phyloP scores from a whole-genome alignment of 1,284 basidiomycete genomes.

The Xerocomus nothofagi region DNA sequence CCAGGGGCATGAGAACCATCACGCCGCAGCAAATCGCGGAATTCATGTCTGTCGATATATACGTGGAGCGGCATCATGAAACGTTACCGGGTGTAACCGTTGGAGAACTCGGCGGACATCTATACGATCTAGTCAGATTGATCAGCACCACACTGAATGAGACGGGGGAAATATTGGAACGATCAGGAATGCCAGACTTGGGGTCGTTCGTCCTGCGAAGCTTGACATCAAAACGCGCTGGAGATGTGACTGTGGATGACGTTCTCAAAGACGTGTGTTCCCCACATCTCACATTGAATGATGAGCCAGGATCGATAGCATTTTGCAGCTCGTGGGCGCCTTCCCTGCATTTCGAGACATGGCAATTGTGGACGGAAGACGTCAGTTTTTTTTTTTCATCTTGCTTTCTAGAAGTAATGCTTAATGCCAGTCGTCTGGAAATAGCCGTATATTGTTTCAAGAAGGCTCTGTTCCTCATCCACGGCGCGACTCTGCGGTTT shows the following conservation, averaged over 20 bases:
- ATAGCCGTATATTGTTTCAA: slow-evolving; percentile 84
- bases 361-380: slow-evolving; percentile 56
- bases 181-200: slow-evolving; percentile 64
- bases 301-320: slow-evolving; percentile 12
- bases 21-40: slow-evolving; percentile 62
- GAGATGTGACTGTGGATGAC: slow-evolving; percentile 50
- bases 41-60: slow-evolving; percentile 66
- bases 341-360: slow-evolving; percentile 80
- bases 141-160: slow-evolving; percentile 66
- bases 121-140: slow-evolving; percentile 71
- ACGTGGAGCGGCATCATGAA: slow-evolving; percentile 71
- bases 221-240: slow-evolving; percentile 46
- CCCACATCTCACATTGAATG: slow-evolving; percentile 5
- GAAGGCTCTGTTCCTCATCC: slow-evolving; percentile 82
- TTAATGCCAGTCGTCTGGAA: slow-evolving; percentile 6
- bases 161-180: slow-evolving; percentile 67
- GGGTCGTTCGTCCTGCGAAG: slow-evolving; percentile 73
- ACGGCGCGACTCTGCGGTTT: slow-evolving; percentile 68
- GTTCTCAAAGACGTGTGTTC: slow-evolving; percentile 61
- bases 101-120: slow-evolving; percentile 71
- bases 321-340: slow-evolving; percentile 60
- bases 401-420: slow-evolving; percentile 2
- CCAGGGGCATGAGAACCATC: slow-evolving; percentile 61
- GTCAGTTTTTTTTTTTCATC: slow-evolving; percentile 46
- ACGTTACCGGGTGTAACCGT: slow-evolving; percentile 69